Conservation (phyloP, 352 stramenopile species). For the Globisporangium mamillatum region DNA sequence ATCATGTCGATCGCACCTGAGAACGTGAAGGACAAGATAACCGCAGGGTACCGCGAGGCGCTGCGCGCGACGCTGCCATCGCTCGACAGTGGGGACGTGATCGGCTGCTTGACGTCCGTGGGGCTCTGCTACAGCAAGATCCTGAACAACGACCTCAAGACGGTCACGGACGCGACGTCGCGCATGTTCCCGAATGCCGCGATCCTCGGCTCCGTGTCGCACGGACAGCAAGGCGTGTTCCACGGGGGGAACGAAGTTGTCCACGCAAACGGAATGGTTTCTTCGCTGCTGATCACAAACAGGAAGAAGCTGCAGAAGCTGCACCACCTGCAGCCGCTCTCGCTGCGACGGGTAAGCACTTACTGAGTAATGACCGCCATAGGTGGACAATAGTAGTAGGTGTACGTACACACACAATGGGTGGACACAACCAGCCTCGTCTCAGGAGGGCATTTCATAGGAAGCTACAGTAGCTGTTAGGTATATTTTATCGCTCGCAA, state of each 20-base stretch:
- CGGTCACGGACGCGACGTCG: constrained; percentile 47
- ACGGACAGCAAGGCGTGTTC: constrained; percentile 74
- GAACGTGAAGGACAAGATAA: constrained; percentile 46
- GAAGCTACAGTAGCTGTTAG: neutral
- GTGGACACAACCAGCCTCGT: neutral
- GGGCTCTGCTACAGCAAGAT: constrained; percentile 71
- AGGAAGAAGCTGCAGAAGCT: constrained; percentile 68
- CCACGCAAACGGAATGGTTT: constrained; percentile 81
- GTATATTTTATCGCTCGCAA: constrained; percentile 15
- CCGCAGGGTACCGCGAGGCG: constrained; percentile 50
- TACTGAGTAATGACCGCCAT: constrained; percentile 29
- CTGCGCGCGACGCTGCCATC: constrained; percentile 51
- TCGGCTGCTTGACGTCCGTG: constrained; percentile 64
- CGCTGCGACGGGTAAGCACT: constrained; percentile 52
- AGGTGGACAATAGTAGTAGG: neutral
- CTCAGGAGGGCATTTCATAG: neutral
- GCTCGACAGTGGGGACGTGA: constrained; percentile 53
- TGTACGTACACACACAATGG: neutral
- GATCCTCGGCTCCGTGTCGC: constrained; percentile 56
- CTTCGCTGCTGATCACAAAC: constrained; percentile 75
- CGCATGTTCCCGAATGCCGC: constrained; percentile 53
- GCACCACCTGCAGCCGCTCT: constrained; percentile 46
- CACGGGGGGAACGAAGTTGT: constrained; percentile 45
- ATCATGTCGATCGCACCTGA: constrained; percentile 73
- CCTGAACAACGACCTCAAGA: constrained; percentile 61